Evolutionary conservation across 345 rosid species (phyloP).

Genomic region (Corymbia maculata): DNA sequence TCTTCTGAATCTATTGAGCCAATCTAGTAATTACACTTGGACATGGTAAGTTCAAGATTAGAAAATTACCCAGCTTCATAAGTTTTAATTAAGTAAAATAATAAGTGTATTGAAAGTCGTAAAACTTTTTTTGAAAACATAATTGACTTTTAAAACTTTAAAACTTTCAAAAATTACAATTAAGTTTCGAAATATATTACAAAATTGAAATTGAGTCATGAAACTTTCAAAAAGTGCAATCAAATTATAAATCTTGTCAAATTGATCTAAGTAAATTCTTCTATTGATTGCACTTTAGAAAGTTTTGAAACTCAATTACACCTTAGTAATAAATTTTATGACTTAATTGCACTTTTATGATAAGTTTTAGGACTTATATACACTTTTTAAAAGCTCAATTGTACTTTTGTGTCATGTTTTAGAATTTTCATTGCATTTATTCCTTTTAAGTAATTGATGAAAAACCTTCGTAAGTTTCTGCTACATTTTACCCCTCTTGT

Average conservation of each 20-base stretch:
- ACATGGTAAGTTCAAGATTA: conserved; percentile 11
- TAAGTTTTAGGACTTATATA: rapidly evolving
- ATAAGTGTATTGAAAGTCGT: neutral
- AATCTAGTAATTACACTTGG: conserved; percentile 19
- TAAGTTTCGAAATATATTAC: rapidly evolving
- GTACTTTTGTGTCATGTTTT: too few relatives aligned
- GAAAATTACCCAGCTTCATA: neutral
- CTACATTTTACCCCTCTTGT: neutral
- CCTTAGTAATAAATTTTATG: rapidly evolving
- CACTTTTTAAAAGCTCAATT: too few relatives aligned
- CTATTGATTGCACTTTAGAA: too few relatives aligned
- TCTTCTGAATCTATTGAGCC: conserved; percentile 1
- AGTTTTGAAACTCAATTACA: neutral
- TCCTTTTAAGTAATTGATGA: neutral
- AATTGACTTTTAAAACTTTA: too few relatives aligned
- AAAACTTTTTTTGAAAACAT: too few relatives aligned
- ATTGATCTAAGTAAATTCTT: too few relatives aligned
- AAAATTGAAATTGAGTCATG: too few relatives aligned
- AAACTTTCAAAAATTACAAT: rapidly evolving
- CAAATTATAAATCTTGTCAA: too few relatives aligned
- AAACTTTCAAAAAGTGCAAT: too few relatives aligned
- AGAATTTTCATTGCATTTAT: rapidly evolving
- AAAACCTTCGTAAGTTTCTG: neutral
- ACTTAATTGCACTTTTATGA: rapidly evolving
- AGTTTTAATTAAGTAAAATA: neutral